Percentiles rank a stretch among this genome's conserved stretches.
Conservation (phyloP, 164 flowering plant genomes). For the Litsea cubeba region DNA sequence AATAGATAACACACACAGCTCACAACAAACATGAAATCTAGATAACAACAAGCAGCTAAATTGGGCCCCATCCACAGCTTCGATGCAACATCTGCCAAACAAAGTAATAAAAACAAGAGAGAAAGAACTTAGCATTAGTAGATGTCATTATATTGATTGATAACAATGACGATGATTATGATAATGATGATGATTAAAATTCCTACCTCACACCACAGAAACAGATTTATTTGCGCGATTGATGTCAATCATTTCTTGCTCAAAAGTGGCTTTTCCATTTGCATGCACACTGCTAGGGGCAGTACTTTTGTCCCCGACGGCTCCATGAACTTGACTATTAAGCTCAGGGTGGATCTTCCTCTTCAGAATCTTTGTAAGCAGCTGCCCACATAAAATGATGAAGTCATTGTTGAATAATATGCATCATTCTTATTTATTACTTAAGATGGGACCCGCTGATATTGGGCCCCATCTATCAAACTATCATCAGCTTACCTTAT, state of each 20-base stretch:
- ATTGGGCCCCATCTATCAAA: too few relatives aligned
- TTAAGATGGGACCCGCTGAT: too few relatives aligned
- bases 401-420: too few relatives aligned
- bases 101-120: background rate
- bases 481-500: too few relatives aligned
- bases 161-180: background rate
- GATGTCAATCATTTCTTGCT: background rate
- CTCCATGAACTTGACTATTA: constrained; percentile 4
- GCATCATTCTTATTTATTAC: too few relatives aligned
- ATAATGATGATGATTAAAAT: background rate
- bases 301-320: background rate
- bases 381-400: constrained; percentile 7
- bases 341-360: constrained; percentile 29
- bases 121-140: background rate
- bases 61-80: background rate
- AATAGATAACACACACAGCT: constrained; percentile 1
- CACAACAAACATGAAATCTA: background rate
- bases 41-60: background rate
- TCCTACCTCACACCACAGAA: background rate
- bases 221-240: background rate
- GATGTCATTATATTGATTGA: too few relatives aligned
- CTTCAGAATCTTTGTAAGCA: constrained; percentile 24
- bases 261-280: background rate
- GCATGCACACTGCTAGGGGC: background rate
- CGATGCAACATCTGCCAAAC: background rate